Evolutionary conservation across 495 filamentous ascomycete genomes (phyloP).

Genomic region (Aspergillus funiculosus): DNA sequence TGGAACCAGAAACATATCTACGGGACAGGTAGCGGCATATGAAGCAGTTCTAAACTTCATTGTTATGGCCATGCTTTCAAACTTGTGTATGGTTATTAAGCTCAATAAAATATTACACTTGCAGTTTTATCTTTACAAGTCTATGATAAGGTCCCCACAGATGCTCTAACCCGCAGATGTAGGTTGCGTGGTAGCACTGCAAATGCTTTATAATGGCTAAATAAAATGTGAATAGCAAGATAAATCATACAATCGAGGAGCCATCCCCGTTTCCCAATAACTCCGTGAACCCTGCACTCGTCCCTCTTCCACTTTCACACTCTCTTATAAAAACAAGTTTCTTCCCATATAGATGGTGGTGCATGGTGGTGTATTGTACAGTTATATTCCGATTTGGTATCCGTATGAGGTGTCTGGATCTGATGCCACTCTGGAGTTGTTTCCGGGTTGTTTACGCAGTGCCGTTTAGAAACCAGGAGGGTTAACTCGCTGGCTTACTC

Average conservation of each 20-base stretch:
- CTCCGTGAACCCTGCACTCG: slow-evolving; percentile 32
- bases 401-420: not conserved
- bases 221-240: slow-evolving; percentile 26
- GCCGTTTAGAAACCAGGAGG: slow-evolving; percentile 77
- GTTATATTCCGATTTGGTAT: slow-evolving; percentile 8
- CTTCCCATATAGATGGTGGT: too few relatives aligned
- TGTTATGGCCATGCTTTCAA: not conserved
- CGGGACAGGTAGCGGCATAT: slow-evolving; percentile 3
- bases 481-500: slow-evolving; percentile 87
- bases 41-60: not conserved
- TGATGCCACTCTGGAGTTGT: slow-evolving; percentile 9
- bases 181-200: too few relatives aligned
- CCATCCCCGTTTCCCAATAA: slow-evolving; percentile 35
- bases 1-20: slow-evolving; percentile 2
- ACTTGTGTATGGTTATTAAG: not conserved
- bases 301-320: slow-evolving; percentile 16
- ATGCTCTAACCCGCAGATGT: too few relatives aligned
- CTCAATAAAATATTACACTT: too few relatives aligned
- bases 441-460: not conserved
- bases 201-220: not conserved
- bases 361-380: slow-evolving; percentile 34
- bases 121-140: too few relatives aligned
- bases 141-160: too few relatives aligned
- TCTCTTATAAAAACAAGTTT: not conserved
- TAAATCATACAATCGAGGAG: slow-evolving; percentile 14